These are phyloP conservation scores for Didymosphaeria variabile DNA, from an alignment of 2,329 filamentous ascomycete genomes.

Conservation along the genomic window DNA sequence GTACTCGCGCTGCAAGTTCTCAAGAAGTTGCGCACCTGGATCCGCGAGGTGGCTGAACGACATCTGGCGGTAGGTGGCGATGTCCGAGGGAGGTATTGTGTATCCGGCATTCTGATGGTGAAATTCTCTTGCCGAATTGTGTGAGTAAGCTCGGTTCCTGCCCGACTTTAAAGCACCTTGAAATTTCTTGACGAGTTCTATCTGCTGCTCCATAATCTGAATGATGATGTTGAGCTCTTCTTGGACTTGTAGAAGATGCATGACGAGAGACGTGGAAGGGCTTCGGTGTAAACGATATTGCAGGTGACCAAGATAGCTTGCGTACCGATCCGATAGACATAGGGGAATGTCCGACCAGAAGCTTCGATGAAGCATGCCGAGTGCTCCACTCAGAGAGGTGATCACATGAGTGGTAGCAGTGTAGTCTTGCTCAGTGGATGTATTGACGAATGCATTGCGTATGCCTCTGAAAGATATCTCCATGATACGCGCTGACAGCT, in stretches of 20 bases:
- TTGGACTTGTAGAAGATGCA: constrained; percentile 56
- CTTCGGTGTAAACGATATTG: constrained; percentile 54
- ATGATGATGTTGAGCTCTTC: constrained; percentile 57
- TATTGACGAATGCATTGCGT: constrained; percentile 49
- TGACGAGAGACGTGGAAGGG: constrained; percentile 55
- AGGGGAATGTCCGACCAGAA: constrained; percentile 55
- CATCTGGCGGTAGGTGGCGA: constrained; percentile 50
- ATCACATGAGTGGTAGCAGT: constrained; percentile 50
- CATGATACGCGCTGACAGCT: constrained; percentile 51
- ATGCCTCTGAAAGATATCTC: constrained; percentile 54
- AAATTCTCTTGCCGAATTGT: constrained; percentile 23
- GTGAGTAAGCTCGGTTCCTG: constrained; percentile 16
- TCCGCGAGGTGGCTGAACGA: constrained; percentile 49
- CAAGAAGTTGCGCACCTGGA: constrained; percentile 50
- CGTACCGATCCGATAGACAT: constrained; percentile 53
- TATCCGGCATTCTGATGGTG: constrained; percentile 18
- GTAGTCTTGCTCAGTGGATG: constrained; percentile 46
- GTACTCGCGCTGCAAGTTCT: constrained; percentile 53
- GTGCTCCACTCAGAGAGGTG: constrained; percentile 50
- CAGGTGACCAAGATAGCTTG: constrained; percentile 53
- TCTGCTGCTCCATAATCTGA: constrained; percentile 54
- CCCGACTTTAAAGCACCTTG: constrained; percentile 27
- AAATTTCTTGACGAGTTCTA: constrained; percentile 48
- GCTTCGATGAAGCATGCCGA: constrained; percentile 55
- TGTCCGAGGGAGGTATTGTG: constrained; percentile 31